Base-by-base conservation (phyloP, 768 basidiomycete genomes). In the Boletus subcaerulescens region DNA sequence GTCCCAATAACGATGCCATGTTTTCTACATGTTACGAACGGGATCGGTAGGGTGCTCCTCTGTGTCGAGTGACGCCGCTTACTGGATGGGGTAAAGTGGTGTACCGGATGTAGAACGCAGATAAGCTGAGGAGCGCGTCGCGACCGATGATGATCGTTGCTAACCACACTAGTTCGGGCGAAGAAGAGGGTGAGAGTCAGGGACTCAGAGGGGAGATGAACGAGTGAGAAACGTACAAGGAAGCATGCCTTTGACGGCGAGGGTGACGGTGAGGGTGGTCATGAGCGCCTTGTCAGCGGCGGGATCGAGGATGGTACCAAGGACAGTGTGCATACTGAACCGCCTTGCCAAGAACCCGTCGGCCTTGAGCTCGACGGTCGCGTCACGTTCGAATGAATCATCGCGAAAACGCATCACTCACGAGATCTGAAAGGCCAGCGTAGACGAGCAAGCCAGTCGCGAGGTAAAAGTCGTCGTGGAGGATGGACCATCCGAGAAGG, bases 201-300 rank as follows among this genome's bases (percentile, higher is more conserved):
- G 38, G 38, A n/a, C 33, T 11, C 11, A n/a, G 17, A 15, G 40
- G 10, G 20, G 18, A 20, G 5, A 33, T 4, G 11, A 17, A 18
- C 18, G n/a, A 15, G 8, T 1, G 55, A 35, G 45, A 29, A 9
- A 77, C 85, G 58, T 59, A 95, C 95, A 60, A 10, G 96, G 96
- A 20, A 99, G 75, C 60, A 96, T 76, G 20, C 83, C 86, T 60
- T 90, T 87, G 80, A 89, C 82, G 0, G 93, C 84, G 57, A 99
- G 74, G 1, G 93, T 88, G 45, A 94, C 74, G 0, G 91, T 92
- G 64, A 99, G 75, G 1, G 95, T 98, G 2, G 97, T 96, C 88
- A 99, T 89, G 41, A 99, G 75, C 12, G 84, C 79, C 72, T 99
- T 99, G 80, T 99, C 97, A 3, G 97, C 97, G 0, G 96, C 93